These are phyloP conservation scores for Taphrina pruni DNA, from an alignment of 1,139 yeast genomes.

Conservation along the genomic window DNA sequence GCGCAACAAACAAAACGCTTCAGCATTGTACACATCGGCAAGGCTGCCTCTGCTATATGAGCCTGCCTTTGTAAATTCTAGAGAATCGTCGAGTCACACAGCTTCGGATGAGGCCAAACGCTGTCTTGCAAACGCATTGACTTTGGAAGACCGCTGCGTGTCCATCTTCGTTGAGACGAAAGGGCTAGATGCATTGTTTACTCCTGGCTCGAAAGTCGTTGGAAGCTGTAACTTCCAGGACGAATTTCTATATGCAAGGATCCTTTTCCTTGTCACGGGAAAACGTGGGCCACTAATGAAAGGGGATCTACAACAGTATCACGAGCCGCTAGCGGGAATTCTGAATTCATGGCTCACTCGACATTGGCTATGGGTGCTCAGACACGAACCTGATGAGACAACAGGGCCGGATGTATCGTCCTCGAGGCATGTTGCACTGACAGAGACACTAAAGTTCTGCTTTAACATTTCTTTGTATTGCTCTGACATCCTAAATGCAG, in stretches of 20 bases:
- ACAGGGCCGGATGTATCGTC: neutral
- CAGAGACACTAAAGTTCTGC: conserved; percentile 38
- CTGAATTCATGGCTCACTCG: neutral
- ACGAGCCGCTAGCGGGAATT: conserved; percentile 19
- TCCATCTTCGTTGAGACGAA: conserved; percentile 2
- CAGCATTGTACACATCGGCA: conserved; percentile 9
- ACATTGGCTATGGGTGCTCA: conserved; percentile 9
- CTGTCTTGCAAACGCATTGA: conserved; percentile 42
- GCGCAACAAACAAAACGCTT: conserved; percentile 7
- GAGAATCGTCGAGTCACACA: neutral
- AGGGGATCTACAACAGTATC: conserved; percentile 12
- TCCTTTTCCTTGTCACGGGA: conserved; percentile 44
- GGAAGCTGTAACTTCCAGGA: conserved; percentile 32
- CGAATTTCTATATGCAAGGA: conserved; percentile 45
- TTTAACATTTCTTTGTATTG: conserved; percentile 7
- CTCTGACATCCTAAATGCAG: conserved; percentile 1
- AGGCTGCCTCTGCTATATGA: conserved; percentile 3
- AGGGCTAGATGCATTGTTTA: neutral
- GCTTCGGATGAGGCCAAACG: conserved; percentile 35
- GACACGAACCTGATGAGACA: neutral
- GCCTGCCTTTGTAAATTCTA: neutral
- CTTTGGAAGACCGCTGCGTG: conserved; percentile 23
- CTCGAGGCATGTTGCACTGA: neutral
- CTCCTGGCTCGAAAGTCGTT: neutral
- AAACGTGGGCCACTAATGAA: conserved; percentile 27